Conservation (phyloP, 179 eudicot species). For the Gypsophila paniculata region DNA sequence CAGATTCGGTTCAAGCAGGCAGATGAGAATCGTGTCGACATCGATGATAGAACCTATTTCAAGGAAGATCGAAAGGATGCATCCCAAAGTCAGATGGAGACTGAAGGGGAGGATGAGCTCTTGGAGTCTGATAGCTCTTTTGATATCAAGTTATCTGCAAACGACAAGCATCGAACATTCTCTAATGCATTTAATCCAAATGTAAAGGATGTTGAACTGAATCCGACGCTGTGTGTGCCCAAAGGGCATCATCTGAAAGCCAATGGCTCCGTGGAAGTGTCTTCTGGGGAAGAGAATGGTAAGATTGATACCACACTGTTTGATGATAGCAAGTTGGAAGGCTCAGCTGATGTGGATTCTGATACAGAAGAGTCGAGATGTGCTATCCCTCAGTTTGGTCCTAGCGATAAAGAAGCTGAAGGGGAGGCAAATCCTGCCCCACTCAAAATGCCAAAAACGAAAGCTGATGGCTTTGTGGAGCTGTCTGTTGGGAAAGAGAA, state of each 20-base stretch:
- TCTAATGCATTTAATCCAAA: conserved; percentile 28
- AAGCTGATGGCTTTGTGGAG: conserved; percentile 22
- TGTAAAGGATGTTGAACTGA: conserved; percentile 19
- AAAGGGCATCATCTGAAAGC: conserved; percentile 18
- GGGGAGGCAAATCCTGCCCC: conserved; percentile 3
- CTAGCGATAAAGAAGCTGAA: not conserved
- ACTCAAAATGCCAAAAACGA: not conserved
- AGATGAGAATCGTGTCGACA: conserved; percentile 21
- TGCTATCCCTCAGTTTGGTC: conserved; percentile 1
- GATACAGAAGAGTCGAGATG: conserved; percentile 5
- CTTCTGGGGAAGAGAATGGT: conserved; percentile 25
- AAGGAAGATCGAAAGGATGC: conserved; percentile 15
- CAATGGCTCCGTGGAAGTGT: conserved; percentile 22
- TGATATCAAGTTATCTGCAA: conserved; percentile 17
- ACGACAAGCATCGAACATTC: conserved; percentile 21
- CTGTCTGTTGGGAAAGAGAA: conserved; percentile 23
- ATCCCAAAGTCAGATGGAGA: conserved; percentile 7
- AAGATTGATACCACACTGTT: conserved; percentile 20
- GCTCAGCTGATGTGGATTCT: conserved; percentile 21
- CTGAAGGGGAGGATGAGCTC: conserved; percentile 22
- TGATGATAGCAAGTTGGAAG: conserved; percentile 23
- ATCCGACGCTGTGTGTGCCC: conserved; percentile 16
- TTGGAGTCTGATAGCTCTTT: conserved; percentile 19
- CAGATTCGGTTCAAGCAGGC: conserved; percentile 11
- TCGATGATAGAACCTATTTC: conserved; percentile 5